A percentile compares a stretch with the other conserved stretches of the same genome.
Conservation (phyloP, 1,284 basidiomycete species). For the Golubevia sp. region DNA sequence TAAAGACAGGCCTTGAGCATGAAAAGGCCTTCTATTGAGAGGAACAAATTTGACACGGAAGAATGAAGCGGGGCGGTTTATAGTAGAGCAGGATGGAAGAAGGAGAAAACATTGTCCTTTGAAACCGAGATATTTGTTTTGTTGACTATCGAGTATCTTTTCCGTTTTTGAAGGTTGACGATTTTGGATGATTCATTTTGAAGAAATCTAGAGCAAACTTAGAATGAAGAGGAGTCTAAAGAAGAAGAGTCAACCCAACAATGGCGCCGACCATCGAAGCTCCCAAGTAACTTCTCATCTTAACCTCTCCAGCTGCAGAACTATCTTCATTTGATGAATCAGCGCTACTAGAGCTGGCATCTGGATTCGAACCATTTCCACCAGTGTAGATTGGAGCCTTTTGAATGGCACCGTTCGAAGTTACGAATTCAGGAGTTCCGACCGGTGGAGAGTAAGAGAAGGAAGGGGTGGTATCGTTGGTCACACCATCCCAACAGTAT, state of each 20-base stretch:
- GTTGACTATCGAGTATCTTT: no score
- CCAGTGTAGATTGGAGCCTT: conserved; percentile 35
- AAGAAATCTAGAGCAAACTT: no score
- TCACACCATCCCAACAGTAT: conserved; percentile 57
- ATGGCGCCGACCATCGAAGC: neutral
- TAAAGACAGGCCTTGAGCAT: no score
- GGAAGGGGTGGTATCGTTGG: conserved; percentile 26
- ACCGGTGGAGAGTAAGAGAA: conserved; percentile 38
- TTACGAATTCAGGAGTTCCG: conserved; percentile 42
- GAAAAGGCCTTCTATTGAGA: no score
- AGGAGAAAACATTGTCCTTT: no score
- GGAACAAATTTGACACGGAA: no score
- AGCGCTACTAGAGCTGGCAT: conserved; percentile 2
- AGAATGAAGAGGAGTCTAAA: no score
- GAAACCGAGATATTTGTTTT: no score
- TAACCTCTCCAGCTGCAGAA: neutral
- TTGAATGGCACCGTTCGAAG: conserved; percentile 22
- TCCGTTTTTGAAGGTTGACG: no score
- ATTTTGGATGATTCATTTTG: no score
- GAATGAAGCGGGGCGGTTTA: no score
- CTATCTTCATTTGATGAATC: neutral
- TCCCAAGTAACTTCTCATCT: neutral
- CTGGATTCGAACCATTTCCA: conserved; percentile 31
- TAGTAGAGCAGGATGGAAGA: no score
- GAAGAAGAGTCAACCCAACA: neutral